phyloP scores from a whole-genome alignment of 305 asterid species.

The Solanum hybrid region DNA sequence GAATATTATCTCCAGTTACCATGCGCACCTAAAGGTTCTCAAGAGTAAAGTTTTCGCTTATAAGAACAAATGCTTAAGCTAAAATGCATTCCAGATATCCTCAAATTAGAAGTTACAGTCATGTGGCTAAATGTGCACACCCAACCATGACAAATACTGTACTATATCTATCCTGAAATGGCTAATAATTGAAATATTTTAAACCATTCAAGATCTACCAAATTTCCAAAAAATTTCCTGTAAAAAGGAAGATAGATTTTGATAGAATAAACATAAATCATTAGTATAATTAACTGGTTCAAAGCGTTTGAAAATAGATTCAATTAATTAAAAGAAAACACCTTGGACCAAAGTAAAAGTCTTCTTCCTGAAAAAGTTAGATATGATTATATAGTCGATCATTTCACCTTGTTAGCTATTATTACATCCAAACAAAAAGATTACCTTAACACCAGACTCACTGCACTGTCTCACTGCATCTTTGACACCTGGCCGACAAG shows the following conservation, averaged over 20 bases:
- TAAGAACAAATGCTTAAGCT: not conserved
- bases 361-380: not conserved
- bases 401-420: not conserved
- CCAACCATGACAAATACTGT: not conserved
- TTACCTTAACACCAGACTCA: constrained; percentile 85
- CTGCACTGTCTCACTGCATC: constrained; percentile 81
- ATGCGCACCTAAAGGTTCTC: constrained; percentile 67
- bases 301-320: not conserved
- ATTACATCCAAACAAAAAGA: not conserved
- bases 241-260: not conserved
- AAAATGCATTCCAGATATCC: not conserved
- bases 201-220: not conserved
- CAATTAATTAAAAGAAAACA: not conserved
- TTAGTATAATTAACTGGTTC: not conserved
- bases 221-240: not conserved
- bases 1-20: constrained; percentile 98
- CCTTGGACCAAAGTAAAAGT: not conserved
- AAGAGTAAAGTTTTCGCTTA: constrained; percentile 10
- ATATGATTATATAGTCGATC: not conserved
- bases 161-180: not conserved
- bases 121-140: not conserved
- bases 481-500: constrained; percentile 97
- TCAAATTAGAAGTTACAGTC: not conserved
- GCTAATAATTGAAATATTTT: not conserved
- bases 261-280: not conserved